Evolutionary conservation across 805 yeast species (phyloP).

Genomic region (Kodamaea sagamina): DNA sequence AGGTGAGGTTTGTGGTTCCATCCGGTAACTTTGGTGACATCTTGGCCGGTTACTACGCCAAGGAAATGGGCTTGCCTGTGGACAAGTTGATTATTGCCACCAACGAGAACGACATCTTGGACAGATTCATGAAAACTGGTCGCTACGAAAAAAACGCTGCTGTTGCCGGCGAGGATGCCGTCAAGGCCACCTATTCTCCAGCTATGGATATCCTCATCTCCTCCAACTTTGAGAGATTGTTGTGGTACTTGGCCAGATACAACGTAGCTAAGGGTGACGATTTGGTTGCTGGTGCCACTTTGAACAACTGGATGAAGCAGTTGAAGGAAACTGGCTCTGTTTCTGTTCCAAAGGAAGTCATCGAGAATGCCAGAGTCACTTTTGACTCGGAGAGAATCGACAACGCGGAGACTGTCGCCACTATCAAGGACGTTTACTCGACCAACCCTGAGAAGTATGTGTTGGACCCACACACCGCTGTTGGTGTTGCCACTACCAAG

Average conservation of each 20-base stretch:
- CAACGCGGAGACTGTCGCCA: conserved; percentile 73
- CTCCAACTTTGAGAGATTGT: conserved; percentile 91
- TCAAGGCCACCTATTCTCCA: conserved; percentile 89
- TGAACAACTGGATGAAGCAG: conserved; percentile 75
- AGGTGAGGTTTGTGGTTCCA: conserved; percentile 86
- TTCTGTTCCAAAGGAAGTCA: conserved; percentile 62
- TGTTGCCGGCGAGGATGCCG: conserved; percentile 43
- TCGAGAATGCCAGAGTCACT: conserved; percentile 63
- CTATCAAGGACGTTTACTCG: conserved; percentile 72
- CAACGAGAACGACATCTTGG: conserved; percentile 90
- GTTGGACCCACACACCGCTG: conserved; percentile 95
- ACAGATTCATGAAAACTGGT: conserved; percentile 88
- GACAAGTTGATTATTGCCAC: conserved; percentile 90
- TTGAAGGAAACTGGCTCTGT: conserved; percentile 78
- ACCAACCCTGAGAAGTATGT: conserved; percentile 68
- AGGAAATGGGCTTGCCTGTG: conserved; percentile 91
- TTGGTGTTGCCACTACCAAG: conserved; percentile 82
- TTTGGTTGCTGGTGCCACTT: conserved; percentile 67
- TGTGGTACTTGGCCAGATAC: conserved; percentile 90
- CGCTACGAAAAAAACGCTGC: conserved; percentile 70
- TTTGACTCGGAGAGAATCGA: conserved; percentile 81
- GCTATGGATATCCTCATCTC: conserved; percentile 98
- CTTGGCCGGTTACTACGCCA: conserved; percentile 93
- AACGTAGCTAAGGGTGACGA: conserved; percentile 55
- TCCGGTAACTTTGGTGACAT: conserved; percentile 99